These are phyloP conservation scores for Tetrapisispora pingtungensis DNA, from an alignment of 805 yeast species.

Conservation along the genomic window DNA sequence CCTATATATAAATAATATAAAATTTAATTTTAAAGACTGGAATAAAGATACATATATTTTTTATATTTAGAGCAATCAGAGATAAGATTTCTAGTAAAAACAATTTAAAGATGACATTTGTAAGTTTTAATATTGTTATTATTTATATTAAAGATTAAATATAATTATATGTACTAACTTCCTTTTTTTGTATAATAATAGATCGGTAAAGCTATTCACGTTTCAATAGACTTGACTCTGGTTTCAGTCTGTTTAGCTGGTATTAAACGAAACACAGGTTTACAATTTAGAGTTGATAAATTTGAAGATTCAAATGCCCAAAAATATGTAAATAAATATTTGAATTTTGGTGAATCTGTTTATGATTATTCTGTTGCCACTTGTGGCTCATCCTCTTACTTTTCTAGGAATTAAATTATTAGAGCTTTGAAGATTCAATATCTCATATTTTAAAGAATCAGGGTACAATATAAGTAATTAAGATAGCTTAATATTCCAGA, in stretches of 20 bases:
- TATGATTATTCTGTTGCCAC: constrained; percentile 63
- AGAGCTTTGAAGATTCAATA: no score
- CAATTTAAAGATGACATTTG: not conserved
- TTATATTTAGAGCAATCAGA: no score
- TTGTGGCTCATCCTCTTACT: constrained; percentile 64
- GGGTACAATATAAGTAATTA: no score
- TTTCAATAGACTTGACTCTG: constrained; percentile 48
- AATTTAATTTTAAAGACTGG: no score
- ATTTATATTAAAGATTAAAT: no score
- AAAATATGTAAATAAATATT: constrained; percentile 51
- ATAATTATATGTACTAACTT: not conserved
- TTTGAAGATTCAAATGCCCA: constrained; percentile 39
- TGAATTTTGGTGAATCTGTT: constrained; percentile 76
- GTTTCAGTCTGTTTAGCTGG: constrained; percentile 65
- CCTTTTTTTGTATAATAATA: constrained; percentile 5
- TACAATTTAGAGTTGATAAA: constrained; percentile 44
- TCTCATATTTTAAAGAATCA: no score
- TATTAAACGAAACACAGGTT: constrained; percentile 60
- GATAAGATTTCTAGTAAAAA: no score
- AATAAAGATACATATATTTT: no score
- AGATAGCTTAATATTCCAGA: no score
- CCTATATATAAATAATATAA: no score
- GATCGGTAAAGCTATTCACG: constrained; percentile 48
- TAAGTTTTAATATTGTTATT: not conserved
- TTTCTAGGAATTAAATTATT: constrained; percentile 47